Conservation (phyloP, 1,284 basidiomycete species). For the Athelia sp. region DNA sequence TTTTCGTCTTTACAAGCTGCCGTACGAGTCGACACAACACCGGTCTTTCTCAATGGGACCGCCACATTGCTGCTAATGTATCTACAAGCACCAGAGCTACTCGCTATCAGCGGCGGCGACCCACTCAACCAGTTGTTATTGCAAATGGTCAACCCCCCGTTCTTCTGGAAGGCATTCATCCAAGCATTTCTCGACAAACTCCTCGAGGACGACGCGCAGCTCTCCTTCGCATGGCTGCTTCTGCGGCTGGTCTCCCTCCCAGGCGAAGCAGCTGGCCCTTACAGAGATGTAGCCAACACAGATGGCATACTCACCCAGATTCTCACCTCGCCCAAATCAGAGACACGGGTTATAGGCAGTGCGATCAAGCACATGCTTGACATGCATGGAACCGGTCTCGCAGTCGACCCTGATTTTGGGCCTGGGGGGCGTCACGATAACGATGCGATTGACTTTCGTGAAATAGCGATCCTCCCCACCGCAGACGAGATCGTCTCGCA, state of each 20-base stretch:
- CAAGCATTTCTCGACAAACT: slow-evolving; percentile 32
- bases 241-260: slow-evolving; percentile 41
- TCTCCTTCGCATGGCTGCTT: slow-evolving; percentile 46
- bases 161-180: slow-evolving; percentile 46
- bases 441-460: slow-evolving; percentile 51
- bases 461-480: slow-evolving; percentile 56
- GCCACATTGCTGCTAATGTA: slow-evolving; percentile 34
- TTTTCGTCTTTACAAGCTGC: slow-evolving; percentile 35
- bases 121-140: slow-evolving; percentile 36
- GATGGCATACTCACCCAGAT: slow-evolving; percentile 28
- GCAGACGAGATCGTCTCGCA: slow-evolving; percentile 45
- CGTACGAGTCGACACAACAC: slow-evolving; percentile 36
- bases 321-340: slow-evolving; percentile 26
- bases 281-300: slow-evolving; percentile 32
- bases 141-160: slow-evolving; percentile 44
- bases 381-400: slow-evolving; percentile 17
- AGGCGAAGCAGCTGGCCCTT: slow-evolving; percentile 25
- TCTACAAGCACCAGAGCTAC: slow-evolving; percentile 32
- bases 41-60: slow-evolving; percentile 39
- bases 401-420: slow-evolving; percentile 17
- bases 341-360: slow-evolving; percentile 28
- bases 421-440: slow-evolving; percentile 67
- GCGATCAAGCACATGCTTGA: slow-evolving; percentile 39
- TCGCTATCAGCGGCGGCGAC: slow-evolving; percentile 34
- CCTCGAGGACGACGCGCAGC: slow-evolving; percentile 31